phyloP scores from a whole-genome alignment of 2,329 filamentous ascomycete species.

The Pseudogymnoascus sp. region DNA sequence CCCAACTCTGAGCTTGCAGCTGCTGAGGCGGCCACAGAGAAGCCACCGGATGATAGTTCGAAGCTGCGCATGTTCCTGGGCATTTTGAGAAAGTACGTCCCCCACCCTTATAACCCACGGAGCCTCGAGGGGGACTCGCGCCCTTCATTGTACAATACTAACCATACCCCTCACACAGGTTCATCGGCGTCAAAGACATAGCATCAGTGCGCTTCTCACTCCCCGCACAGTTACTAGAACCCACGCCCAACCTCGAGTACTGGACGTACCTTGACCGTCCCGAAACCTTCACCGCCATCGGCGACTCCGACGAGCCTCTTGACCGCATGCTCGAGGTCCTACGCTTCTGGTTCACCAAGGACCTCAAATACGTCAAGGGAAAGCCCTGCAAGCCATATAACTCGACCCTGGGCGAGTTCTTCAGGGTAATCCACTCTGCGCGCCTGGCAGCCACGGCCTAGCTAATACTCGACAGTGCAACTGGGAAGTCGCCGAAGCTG shows the following conservation, averaged over 20 bases:
- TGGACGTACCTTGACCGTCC: constrained; percentile 98
- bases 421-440: constrained; percentile 53
- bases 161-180: constrained; percentile 46
- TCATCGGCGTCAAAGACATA: constrained; percentile 93
- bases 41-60: constrained; percentile 68
- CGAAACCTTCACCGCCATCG: constrained; percentile 76
- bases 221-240: constrained; percentile 90
- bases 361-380: constrained; percentile 97
- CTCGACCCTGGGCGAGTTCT: constrained; percentile 93
- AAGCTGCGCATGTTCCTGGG: constrained; percentile 85
- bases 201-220: constrained; percentile 93
- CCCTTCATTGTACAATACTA: not conserved
- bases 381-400: constrained; percentile 99
- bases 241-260: constrained; percentile 95
- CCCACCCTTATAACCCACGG: not conserved
- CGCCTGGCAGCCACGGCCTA: not conserved
- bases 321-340: constrained; percentile 93
- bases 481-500: constrained; percentile 83
- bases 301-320: constrained; percentile 82
- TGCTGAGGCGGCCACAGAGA: constrained; percentile 35
- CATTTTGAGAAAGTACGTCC: constrained; percentile 75
- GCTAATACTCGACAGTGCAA: constrained; percentile 59
- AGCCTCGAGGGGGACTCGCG: not conserved
- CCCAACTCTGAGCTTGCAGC: not conserved
- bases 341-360: constrained; percentile 98